A percentile compares a stretch with the other conserved stretches of the same genome.
Evolutionary conservation across 148 eudicot species (phyloP).

Genomic region (Camellia japonica): DNA sequence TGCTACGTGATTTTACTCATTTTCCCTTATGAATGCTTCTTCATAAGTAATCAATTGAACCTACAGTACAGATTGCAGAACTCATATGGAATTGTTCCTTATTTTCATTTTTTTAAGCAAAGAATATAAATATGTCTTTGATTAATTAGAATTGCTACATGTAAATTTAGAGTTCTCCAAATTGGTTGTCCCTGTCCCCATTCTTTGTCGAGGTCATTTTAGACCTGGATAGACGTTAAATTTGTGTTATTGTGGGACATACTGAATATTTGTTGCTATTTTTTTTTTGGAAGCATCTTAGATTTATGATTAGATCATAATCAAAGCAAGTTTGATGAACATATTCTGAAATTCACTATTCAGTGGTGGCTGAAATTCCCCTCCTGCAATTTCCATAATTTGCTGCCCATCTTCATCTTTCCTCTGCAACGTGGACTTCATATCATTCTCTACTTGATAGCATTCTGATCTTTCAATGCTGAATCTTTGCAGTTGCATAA

Average conservation of each 20-base stretch:
- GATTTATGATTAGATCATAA: background rate
- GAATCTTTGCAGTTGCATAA: background rate
- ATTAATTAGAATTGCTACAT: background rate
- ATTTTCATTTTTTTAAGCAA: background rate
- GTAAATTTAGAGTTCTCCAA: background rate
- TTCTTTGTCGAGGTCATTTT: background rate
- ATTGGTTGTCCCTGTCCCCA: background rate
- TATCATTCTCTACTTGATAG: background rate
- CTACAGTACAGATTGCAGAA: background rate
- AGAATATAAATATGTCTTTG: background rate
- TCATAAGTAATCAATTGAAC: background rate
- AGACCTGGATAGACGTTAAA: background rate
- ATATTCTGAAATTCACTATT: background rate
- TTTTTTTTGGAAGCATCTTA: background rate
- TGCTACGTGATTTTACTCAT: background rate
- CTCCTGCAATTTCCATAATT: background rate
- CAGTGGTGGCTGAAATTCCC: background rate
- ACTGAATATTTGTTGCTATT: background rate
- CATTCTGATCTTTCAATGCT: background rate
- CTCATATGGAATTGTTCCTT: background rate
- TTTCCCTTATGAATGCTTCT: background rate
- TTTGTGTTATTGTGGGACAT: background rate
- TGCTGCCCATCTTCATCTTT: background rate
- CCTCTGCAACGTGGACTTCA: background rate
- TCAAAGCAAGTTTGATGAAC: background rate